Evolutionary conservation across 106 monocot species (phyloP).

Genomic region (Acorus gramineus): DNA sequence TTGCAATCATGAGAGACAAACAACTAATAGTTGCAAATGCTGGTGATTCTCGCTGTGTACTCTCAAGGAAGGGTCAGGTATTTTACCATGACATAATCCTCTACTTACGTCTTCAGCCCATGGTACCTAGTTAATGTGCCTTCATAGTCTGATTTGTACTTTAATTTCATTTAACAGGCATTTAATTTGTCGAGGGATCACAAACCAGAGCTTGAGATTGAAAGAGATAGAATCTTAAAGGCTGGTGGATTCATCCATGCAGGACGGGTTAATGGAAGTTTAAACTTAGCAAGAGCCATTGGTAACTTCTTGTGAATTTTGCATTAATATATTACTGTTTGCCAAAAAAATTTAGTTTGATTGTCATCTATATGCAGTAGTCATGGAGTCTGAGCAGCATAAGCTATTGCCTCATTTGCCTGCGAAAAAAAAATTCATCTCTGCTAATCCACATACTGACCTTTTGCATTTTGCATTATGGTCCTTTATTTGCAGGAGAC

Average conservation of each 20-base stretch:
- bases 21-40: slow-evolving; percentile 91
- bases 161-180: slow-evolving; percentile 34
- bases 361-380: too few relatives aligned
- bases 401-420: too few relatives aligned
- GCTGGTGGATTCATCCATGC: slow-evolving; percentile 92
- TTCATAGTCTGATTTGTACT: too few relatives aligned
- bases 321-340: background rate
- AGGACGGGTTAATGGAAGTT: slow-evolving; percentile 89
- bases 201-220: slow-evolving; percentile 83
- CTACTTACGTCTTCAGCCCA: too few relatives aligned
- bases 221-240: slow-evolving; percentile 84
- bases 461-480: too few relatives aligned
- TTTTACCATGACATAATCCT: background rate
- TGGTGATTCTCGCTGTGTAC: slow-evolving; percentile 98
- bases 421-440: too few relatives aligned
- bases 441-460: too few relatives aligned
- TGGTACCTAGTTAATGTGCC: too few relatives aligned
- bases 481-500: slow-evolving; percentile 46
- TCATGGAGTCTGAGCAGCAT: too few relatives aligned
- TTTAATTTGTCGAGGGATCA: slow-evolving; percentile 92
- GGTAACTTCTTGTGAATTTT: slow-evolving; percentile 25
- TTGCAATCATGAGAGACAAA: slow-evolving; percentile 75
- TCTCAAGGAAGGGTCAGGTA: slow-evolving; percentile 94
- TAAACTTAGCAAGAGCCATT: slow-evolving; percentile 89
- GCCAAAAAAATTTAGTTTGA: too few relatives aligned